These are phyloP conservation scores for Salix exigua DNA, from an alignment of 345 rosid genomes.

Conservation along the genomic window DNA sequence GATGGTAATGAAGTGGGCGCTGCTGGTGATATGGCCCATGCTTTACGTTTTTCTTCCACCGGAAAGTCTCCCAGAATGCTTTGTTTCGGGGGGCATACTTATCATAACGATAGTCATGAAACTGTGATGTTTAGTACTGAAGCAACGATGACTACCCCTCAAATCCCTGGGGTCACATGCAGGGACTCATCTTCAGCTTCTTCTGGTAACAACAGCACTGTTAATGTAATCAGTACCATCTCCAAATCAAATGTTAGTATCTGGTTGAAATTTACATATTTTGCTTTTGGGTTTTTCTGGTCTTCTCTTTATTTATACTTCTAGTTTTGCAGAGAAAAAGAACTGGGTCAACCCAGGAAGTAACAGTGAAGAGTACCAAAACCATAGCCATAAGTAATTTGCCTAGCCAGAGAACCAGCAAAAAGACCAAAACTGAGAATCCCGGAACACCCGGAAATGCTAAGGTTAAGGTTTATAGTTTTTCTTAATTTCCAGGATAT, in stretches of 20 bases:
- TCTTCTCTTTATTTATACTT: neutral
- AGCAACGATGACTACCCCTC: slow-evolving; percentile 16
- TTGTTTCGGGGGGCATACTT: slow-evolving; percentile 50
- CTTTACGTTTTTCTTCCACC: slow-evolving; percentile 18
- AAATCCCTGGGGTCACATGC: slow-evolving; percentile 40
- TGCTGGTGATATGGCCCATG: slow-evolving; percentile 22
- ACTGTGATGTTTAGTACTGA: slow-evolving; percentile 15
- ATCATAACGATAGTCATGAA: slow-evolving; percentile 22
- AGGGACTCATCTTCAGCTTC: slow-evolving; percentile 44
- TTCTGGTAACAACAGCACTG: slow-evolving; percentile 18
- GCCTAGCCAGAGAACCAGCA: slow-evolving; percentile 32
- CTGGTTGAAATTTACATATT: neutral
- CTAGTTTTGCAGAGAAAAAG: slow-evolving; percentile 45
- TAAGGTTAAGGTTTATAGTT: slow-evolving; percentile 36
- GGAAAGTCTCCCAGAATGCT: slow-evolving; percentile 62
- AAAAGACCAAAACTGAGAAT: slow-evolving; percentile 46
- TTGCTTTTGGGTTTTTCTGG: neutral
- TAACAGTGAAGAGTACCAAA: slow-evolving; percentile 1
- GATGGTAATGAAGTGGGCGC: slow-evolving; percentile 24
- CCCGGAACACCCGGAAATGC: slow-evolving; percentile 38
- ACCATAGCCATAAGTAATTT: slow-evolving; percentile 8
- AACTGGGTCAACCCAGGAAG: slow-evolving; percentile 30
- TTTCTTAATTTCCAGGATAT: neutral
- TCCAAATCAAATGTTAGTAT: slow-evolving; percentile 32
- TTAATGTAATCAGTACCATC: slow-evolving; percentile 1